Evolutionary conservation across 208 protist genomes (phyloP).

Genomic region (Leptomonas seymouri): DNA sequence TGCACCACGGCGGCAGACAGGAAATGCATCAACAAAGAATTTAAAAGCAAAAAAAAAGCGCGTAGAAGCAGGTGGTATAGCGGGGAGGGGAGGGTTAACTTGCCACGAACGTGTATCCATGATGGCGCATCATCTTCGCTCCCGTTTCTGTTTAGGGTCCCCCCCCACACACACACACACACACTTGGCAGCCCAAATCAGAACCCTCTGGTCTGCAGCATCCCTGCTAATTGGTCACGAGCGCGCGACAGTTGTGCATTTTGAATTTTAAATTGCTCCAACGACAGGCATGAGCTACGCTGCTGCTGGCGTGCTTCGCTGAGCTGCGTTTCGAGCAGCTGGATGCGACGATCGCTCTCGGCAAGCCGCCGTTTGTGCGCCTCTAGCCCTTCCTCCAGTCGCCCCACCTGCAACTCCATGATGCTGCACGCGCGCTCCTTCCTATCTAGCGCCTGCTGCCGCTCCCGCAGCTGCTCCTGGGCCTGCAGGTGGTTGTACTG

Average conservation of each 20-base stretch:
- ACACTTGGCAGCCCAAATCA: neutral
- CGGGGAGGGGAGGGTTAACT: no score
- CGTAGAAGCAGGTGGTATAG: neutral
- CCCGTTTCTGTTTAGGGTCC: no score
- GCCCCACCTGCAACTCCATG: slow-evolving; percentile 38
- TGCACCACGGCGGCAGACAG: no score
- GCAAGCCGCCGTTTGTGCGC: slow-evolving; percentile 63
- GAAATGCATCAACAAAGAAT: neutral
- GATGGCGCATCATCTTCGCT: no score
- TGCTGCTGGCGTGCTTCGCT: slow-evolving; percentile 44
- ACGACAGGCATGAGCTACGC: slow-evolving; percentile 40
- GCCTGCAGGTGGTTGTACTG: slow-evolving; percentile 26
- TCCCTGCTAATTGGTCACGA: slow-evolving; percentile 50
- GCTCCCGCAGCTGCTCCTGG: slow-evolving; percentile 30
- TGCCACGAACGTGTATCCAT: no score
- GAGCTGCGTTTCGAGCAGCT: slow-evolving; percentile 46
- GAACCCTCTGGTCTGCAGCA: slow-evolving; percentile 28
- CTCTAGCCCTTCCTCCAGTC: slow-evolving; percentile 53
- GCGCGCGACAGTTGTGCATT: slow-evolving; percentile 43
- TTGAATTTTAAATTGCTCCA: slow-evolving; percentile 70
- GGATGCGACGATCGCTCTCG: slow-evolving; percentile 42
- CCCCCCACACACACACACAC: neutral
- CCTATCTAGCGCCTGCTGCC: slow-evolving; percentile 25
- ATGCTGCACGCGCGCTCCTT: slow-evolving; percentile 42
- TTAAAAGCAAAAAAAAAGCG: neutral